phyloP scores from a whole-genome alignment of 495 filamentous ascomycete species.

The Neurospora discreta region DNA sequence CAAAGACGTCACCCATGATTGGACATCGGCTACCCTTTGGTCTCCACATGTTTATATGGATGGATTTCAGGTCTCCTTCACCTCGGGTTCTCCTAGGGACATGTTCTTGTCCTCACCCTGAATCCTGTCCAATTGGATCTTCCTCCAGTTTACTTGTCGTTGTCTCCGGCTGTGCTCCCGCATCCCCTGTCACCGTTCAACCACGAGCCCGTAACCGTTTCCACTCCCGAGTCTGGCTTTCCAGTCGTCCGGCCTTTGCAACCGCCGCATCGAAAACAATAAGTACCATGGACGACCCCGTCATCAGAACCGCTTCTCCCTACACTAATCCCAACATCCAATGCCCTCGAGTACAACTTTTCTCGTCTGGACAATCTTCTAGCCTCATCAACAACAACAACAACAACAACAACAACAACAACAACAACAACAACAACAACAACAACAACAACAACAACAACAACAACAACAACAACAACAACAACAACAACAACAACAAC shows the following conservation, averaged over 20 bases:
- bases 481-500: too few relatives aligned
- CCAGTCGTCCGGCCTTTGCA: constrained; percentile 1
- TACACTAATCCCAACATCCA: constrained; percentile 37
- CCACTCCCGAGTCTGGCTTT: background rate
- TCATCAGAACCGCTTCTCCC: constrained; percentile 36
- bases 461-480: too few relatives aligned
- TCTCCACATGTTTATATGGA: constrained; percentile 21
- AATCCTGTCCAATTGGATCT: constrained; percentile 13
- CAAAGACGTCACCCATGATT: constrained; percentile 17
- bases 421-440: too few relatives aligned
- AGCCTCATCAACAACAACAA: background rate
- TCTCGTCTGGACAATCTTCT: constrained; percentile 20
- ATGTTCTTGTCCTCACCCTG: constrained; percentile 14
- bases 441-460: too few relatives aligned
- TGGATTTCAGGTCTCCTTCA: constrained; percentile 11
- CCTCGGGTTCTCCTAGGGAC: constrained; percentile 15
- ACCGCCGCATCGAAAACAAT: constrained; percentile 13
- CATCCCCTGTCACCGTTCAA: constrained; percentile 14
- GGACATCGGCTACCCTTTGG: constrained; percentile 2
- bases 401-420: too few relatives aligned
- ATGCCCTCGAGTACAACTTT: constrained; percentile 34
- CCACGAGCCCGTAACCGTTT: constrained; percentile 2
- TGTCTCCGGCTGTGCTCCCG: constrained; percentile 12
- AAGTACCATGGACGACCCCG: constrained; percentile 42
- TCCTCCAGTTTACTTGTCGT: constrained; percentile 11